Base-by-base conservation (phyloP, 176 grass and related monocot species). In the Avena eriantha region DNA sequence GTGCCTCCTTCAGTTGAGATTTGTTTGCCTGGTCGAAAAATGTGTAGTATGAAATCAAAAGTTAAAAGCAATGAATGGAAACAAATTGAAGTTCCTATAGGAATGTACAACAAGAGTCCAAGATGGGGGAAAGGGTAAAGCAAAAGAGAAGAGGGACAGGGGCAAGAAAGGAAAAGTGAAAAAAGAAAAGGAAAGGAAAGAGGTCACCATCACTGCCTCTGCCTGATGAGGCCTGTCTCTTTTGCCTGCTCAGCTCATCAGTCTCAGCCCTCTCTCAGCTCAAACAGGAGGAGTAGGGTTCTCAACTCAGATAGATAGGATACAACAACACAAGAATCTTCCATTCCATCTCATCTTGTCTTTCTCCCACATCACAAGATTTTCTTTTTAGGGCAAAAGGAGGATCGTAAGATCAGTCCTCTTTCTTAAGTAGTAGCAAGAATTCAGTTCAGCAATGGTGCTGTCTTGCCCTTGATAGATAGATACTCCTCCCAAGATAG, bases 61-160 rank as follows among this genome's bases (percentile, higher is more conserved):
- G 26, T 15, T 77, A 39, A 72, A 19, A 80, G 17, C 31, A 8
- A 43, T 24, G 14, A 22, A 69, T 4, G 31, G 12, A 66, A 81
- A 64, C 35, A 47, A 33, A 46, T 10, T 46, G 7, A 46, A 46
- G 45, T 46, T 46, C 45, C 7, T 9, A 12, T 18, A 57, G 86
- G 31, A 53, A 65, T 50, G 68, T 24, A 43, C 82, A 64, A 76
- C 82, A 50, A 51, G 71, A 65, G 72, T 51, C 72, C 71, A 23
- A 33, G 60, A 80, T 22, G 17, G 75, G 75, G 49, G 63, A 60
- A 79, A 79, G 67, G 82, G 60, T 76, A 87, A 88, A 91, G 89
- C 61, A 88, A 88, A 88, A 85, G 82, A 51, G 83, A 84, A 75
- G 73, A 76, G 74, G 26, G 74, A 77, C 74, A 55, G 49, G 48